A percentile compares a stretch with the other conserved stretches of the same genome.
phyloP scores from a whole-genome alignment of 176 grass and related monocot species.

The Triticum timopheevii region DNA sequence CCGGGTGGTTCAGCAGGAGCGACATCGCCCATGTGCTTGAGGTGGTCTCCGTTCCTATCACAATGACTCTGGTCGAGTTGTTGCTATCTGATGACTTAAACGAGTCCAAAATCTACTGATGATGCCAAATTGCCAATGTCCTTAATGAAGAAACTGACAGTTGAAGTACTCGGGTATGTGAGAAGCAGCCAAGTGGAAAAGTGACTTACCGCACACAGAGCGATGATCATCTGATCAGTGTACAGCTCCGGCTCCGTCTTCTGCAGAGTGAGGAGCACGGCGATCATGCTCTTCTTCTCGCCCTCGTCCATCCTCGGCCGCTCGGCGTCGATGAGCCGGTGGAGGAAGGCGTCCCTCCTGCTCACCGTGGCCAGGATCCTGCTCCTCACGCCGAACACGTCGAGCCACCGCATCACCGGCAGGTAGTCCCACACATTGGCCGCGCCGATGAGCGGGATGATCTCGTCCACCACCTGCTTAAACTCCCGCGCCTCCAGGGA shows the following conservation, averaged over 20 bases:
- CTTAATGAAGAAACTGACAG: background rate
- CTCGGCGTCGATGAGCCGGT: conserved; percentile 43
- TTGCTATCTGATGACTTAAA: background rate
- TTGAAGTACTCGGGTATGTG: background rate
- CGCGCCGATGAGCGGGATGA: background rate
- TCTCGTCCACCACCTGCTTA: conserved; percentile 28
- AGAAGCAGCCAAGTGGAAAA: background rate
- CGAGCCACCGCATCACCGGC: conserved; percentile 44
- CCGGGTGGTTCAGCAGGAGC: conserved; percentile 57
- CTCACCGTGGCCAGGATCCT: conserved; percentile 19
- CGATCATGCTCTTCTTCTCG: conserved; percentile 44
- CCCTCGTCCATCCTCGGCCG: background rate
- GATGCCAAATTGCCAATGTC: background rate
- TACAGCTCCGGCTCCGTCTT: conserved; percentile 38
- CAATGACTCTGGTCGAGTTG: background rate
- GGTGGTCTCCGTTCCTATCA: conserved; percentile 42
- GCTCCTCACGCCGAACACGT: conserved; percentile 32
- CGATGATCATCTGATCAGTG: conserved; percentile 48
- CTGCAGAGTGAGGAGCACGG: conserved; percentile 44
- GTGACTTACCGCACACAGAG: conserved; percentile 34
- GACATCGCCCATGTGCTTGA: conserved; percentile 58
- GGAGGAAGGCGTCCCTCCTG: conserved; percentile 35
- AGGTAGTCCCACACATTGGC: conserved; percentile 52
- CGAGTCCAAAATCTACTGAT: too few relatives aligned
- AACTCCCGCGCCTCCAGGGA: conserved; percentile 47